Base-by-base conservation (phyloP, 2,329 filamentous ascomycete genomes). In the Colletotrichum lini region DNA sequence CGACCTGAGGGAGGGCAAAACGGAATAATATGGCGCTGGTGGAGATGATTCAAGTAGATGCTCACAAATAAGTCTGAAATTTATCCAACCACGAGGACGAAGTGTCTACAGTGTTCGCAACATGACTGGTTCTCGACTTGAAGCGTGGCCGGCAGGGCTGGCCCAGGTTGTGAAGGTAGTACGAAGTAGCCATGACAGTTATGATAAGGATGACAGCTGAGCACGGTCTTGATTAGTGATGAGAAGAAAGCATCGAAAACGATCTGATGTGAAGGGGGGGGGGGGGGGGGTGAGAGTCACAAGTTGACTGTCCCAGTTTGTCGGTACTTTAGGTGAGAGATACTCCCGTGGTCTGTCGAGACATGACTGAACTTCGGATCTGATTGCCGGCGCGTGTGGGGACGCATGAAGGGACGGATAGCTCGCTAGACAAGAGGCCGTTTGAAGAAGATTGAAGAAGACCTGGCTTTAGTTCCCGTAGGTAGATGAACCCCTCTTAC, bases 21-120 rank as follows among this genome's bases (percentile, higher is more conserved):
- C 53, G 69, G 52, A 64, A 69, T 26, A 64, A 59, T 26, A 45
- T 35, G 45, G 65, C 58, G 53, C 52, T 49, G 65, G 40, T 16
- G 53, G 53, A 40, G 52, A 38, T 35, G 61, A 53, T 69, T 64
- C 58, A 72, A 69, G 47, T 64, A 72, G 42, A 69, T 59, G 59
- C 49, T 26, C 54, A 21, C 58, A 64, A 60, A n/a, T 16, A 60
- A 64, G 6, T 50, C 18, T 69, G 57, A 57, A 56, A 50, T 45
- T 38, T 15, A 62, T 44, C 23, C 4, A 65, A 59, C 15, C 40
- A 49, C 26, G 26, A 15, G 30, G 15, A 21, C 4, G 47, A 35
- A 5, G 52, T 44, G 30, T 59, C 44, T 45, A 50, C 47, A 15
- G 23, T 18, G 12, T 30, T 42, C 61, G 53, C 45, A 0, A 13